Percentiles rank a stretch among this genome's conserved stretches.
Conservation (phyloP, 257 asterid genomes). For the Forsythia suspensa region DNA sequence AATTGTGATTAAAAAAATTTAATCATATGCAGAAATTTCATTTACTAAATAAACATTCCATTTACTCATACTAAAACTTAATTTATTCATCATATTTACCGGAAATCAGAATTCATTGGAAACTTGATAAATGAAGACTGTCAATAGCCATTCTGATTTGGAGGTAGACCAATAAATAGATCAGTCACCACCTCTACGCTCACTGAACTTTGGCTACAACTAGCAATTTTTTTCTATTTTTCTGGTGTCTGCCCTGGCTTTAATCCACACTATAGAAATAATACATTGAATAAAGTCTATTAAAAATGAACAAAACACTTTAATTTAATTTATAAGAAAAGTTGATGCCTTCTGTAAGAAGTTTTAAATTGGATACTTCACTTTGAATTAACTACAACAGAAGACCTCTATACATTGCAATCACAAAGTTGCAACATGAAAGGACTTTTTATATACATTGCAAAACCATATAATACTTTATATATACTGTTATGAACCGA, state of each 20-base stretch:
- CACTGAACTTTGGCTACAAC: conserved; percentile 23
- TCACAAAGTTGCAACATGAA: no score
- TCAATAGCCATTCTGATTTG: not conserved
- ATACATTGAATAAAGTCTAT: not conserved
- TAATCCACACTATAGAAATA: conserved; percentile 23
- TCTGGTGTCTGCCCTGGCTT: not conserved
- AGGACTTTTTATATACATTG: no score
- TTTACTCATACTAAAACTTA: not conserved
- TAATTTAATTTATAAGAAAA: not conserved
- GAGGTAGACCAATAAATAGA: conserved; percentile 35
- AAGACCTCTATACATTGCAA: no score
- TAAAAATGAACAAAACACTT: not conserved
- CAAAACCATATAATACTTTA: no score
- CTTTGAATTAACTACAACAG: not conserved
- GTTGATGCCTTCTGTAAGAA: not conserved
- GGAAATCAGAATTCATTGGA: not conserved
- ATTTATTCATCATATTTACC: not conserved
- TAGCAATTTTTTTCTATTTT: conserved; percentile 12
- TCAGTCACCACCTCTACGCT: conserved; percentile 38
- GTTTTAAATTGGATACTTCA: not conserved
- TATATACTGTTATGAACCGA: no score
- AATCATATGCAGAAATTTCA: no score
- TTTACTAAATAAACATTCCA: no score
- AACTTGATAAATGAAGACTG: not conserved
- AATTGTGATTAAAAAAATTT: no score